Conservation (phyloP, 306 rosid species). For the Fragaria vesca region DNA sequence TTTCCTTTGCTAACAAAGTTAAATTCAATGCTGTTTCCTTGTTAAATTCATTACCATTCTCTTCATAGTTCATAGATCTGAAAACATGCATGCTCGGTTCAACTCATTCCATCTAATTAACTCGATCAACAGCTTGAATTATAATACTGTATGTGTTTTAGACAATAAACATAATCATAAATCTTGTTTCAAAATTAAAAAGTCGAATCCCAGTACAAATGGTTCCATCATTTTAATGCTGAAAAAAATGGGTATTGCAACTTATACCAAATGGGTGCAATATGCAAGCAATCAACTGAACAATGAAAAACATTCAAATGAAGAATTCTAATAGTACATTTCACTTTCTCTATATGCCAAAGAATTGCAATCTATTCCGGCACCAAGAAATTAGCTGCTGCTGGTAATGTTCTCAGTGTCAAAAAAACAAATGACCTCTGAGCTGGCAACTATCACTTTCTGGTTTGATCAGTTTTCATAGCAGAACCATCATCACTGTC, state of each 20-base stretch:
- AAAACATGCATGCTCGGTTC: neutral
- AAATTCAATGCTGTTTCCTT: no score
- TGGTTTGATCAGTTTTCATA: constrained; percentile 47
- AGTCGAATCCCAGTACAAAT: constrained; percentile 7
- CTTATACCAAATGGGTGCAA: constrained; percentile 13
- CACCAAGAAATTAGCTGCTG: constrained; percentile 18
- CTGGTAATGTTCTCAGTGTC: constrained; percentile 23
- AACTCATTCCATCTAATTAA: no score
- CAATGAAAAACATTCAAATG: constrained; percentile 34
- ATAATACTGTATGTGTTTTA: neutral
- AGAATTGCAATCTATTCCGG: constrained; percentile 25
- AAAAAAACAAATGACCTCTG: constrained; percentile 23
- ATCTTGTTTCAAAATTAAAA: neutral
- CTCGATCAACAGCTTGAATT: no score
- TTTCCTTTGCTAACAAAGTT: no score
- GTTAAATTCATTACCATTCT: no score
- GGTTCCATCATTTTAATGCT: constrained; percentile 24
- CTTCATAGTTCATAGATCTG: neutral
- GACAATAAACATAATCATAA: neutral
- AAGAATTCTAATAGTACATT: constrained; percentile 23
- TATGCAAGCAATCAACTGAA: constrained; percentile 27
- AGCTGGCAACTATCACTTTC: constrained; percentile 48
- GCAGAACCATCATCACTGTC: constrained; percentile 54
- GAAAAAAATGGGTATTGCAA: constrained; percentile 28
- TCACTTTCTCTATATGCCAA: constrained; percentile 32